Percentiles rank a stretch among this genome's conserved stretches.
Conservation (phyloP, 768 basidiomycete species). For the Boletus barrowsii region DNA sequence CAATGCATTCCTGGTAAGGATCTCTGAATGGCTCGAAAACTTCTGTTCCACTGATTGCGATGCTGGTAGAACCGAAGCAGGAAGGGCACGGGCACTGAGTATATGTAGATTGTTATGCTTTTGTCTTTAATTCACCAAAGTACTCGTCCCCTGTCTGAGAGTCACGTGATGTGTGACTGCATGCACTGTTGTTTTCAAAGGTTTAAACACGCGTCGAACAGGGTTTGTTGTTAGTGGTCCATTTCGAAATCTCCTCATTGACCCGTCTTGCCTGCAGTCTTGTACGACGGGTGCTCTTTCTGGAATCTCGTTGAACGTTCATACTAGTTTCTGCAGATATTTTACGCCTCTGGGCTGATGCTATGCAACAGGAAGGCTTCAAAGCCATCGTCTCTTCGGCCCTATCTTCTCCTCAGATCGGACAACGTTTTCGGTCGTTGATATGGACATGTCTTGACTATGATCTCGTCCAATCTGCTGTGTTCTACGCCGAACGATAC, state of each 20-base stretch:
- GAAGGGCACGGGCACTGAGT: slow-evolving; percentile 73
- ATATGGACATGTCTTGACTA: slow-evolving; percentile 85
- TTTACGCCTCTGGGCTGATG: slow-evolving; percentile 34
- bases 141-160: not conserved
- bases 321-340: slow-evolving; percentile 18
- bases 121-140: not conserved
- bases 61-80: slow-evolving; percentile 58
- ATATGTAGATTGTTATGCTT: slow-evolving; percentile 10
- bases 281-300: slow-evolving; percentile 9
- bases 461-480: slow-evolving; percentile 72
- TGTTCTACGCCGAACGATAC: slow-evolving; percentile 88
- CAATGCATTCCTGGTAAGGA: slow-evolving; percentile 80
- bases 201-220: slow-evolving; percentile 22
- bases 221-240: slow-evolving; percentile 11
- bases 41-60: slow-evolving; percentile 16
- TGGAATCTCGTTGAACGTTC: slow-evolving; percentile 12
- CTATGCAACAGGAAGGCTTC: slow-evolving; percentile 56
- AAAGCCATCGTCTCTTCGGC: slow-evolving; percentile 33
- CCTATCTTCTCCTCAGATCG: slow-evolving; percentile 53
- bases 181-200: slow-evolving; percentile 17
- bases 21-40: not conserved
- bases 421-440: slow-evolving; percentile 66
- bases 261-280: slow-evolving; percentile 2
- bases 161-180: slow-evolving; percentile 30
- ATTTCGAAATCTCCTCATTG: slow-evolving; percentile 20